Base-by-base conservation (phyloP, 805 yeast species). In the Lipomyces sp. region DNA sequence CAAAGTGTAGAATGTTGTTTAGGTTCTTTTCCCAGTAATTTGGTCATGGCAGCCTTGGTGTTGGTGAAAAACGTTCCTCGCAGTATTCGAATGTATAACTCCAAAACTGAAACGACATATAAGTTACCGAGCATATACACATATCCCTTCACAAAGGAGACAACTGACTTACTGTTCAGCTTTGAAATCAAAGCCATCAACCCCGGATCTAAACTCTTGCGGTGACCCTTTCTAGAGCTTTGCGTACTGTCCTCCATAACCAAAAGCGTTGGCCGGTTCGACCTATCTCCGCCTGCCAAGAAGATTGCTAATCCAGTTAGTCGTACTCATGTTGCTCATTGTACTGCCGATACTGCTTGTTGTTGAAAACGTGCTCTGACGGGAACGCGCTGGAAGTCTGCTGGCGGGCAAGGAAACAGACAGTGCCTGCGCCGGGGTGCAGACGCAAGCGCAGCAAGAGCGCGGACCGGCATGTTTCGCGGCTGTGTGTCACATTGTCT, bases 11-110 rank as follows among this genome's bases (percentile, higher is more conserved):
- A 19, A 66, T 63, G 37, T 63, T 69, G 40, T 60, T 55, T 35
- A 69, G 46, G 10, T 70, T 65, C 57, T 66, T 68, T 39, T 70
- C 74, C 3, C 60, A 55, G 51, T 71, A 69, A 37, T 62, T 65
- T 29, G 61, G 67, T 57, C 16, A 68, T 58, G 2, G 52, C 51
- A 2, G 60, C 57, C 35, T 39, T 48, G 16, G 50, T 54, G 51
- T 55, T 50, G 7, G 54, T 47, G 28, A 63, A 43, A 33, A 65
- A 51, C n/a, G n/a, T 26, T 54, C 42, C 18, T 47, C 47, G 39
- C 57, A 53, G 37, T 59, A 58, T 28, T 59, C 47, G 11, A 66
- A 55, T 38, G 35, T 55, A 52, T 8, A 55, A 23, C 28, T 55
- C 59, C 53, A 55, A 31, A 11, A 55, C 56, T n/a, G n/a, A n/a